Evolutionary conservation across 164 flowering plant species (phyloP).

Genomic region (Umbellularia californica): DNA sequence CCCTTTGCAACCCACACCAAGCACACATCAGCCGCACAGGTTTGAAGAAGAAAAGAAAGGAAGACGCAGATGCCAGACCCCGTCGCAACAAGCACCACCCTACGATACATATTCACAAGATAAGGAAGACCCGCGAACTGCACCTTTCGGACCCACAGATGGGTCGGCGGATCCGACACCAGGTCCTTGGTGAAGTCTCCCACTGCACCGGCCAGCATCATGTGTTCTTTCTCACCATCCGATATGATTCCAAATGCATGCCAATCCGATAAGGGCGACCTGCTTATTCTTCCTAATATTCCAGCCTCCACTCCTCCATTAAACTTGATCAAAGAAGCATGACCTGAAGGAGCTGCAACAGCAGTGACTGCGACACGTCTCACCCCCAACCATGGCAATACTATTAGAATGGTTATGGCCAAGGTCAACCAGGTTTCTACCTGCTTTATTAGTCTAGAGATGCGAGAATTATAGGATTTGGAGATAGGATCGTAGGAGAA

Average conservation of each 20-base stretch:
- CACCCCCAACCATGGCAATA: constrained; percentile 63
- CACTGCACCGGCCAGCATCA: constrained; percentile 78
- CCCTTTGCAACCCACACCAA: constrained; percentile 61
- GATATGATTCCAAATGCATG: constrained; percentile 79
- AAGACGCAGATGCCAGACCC: constrained; percentile 72
- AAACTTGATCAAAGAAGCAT: constrained; percentile 59
- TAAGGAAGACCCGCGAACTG: constrained; percentile 71
- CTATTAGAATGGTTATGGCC: constrained; percentile 42
- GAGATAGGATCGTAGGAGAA: constrained; percentile 38
- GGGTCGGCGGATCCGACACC: constrained; percentile 54
- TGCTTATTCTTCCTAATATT: constrained; percentile 60
- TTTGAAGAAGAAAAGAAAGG: constrained; percentile 55
- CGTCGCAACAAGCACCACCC: constrained; percentile 58
- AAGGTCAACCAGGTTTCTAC: constrained; percentile 65
- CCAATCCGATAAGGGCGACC: constrained; percentile 69
- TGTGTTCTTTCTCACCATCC: constrained; percentile 47
- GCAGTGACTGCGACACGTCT: constrained; percentile 40
- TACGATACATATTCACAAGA: constrained; percentile 52
- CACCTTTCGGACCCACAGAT: constrained; percentile 56
- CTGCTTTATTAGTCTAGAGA: constrained; percentile 23
- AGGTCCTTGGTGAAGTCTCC: constrained; percentile 71
- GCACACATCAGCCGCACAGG: constrained; percentile 41
- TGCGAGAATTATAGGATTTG: constrained; percentile 23
- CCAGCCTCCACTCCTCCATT: constrained; percentile 55
- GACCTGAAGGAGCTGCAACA: constrained; percentile 46